Evolutionary conservation across 352 stramenopile genomes (phyloP), one percentile per base, ranked within the genome.

Genomic region (Pythium utonaiense): DNA sequence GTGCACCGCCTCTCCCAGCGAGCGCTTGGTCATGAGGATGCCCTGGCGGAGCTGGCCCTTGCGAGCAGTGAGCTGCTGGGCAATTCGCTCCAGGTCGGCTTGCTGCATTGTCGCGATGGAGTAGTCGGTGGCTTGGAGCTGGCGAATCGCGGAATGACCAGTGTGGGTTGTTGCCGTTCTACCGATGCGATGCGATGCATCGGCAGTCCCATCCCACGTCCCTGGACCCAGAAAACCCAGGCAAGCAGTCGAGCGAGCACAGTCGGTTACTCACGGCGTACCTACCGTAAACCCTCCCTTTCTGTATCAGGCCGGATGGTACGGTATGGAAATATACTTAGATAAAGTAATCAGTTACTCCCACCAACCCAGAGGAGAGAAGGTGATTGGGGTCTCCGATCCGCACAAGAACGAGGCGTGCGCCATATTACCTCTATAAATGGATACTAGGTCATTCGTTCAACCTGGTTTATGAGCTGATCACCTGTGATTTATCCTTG

Each of bases 1-100:
- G 9, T 57, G 42, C 30, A 61, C 60, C 8, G 53, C 60, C 38
- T 62, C 53, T 44, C 12, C 41, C 27, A 67, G 48, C 44, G 60
- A 48, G 30, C 60, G 60, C 60, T 67, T 67, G 53, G 60, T 62
- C 34, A 49, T 21, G 53, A 62, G 25, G 30, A 67, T 67, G 53
- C 47, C 57, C 53, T 62, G 60, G 14, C 60, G 60, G 8, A 67
- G 47, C 13, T 60, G 60, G 53, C 51, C 33, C n/a, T 49, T 59
- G 19, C 60, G 60, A 36, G 42, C 25, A n/a, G 60, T 54, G 25
- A 67, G 40, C 48, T 67, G 53, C 22, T 55, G 60, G 19, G 60
- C 60, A 25, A 67, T 58, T 33, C 60, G 60, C 34, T 67, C 60
- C n/a, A 67, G 48, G 24, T 67, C 53, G 6, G 13, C 28, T 28